Base-by-base conservation (phyloP, 2,329 filamentous ascomycete species). In the Penicillium brevicompactum region DNA sequence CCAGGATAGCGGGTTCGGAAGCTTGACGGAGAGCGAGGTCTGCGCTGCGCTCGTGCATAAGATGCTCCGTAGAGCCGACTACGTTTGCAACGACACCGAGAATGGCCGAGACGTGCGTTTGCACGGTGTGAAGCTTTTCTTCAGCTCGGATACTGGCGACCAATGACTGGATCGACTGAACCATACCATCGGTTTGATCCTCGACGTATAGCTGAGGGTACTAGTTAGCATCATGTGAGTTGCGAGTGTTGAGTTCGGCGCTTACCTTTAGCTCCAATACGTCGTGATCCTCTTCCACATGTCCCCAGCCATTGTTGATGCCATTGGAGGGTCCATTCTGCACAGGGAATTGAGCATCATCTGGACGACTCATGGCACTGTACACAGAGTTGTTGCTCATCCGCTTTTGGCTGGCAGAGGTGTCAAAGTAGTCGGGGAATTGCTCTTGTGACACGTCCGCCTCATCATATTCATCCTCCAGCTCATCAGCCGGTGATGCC, bases 91-190 rank as follows among this genome's bases (percentile, higher is more conserved):
- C 88, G 22, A 91, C 85, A 37, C 81, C 80, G 6, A 84, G 84
- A 64, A 94, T 93, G 52, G 86, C 82, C 52, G 80, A 80, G 58
- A 94, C 88, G 69, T 91, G 84, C n/a, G 79, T 81, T 24, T 83
- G 84, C 57, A 95, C 87, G 55, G 85, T 82, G 53, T 83, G 78
- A 55, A 89, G 83, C 27, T 81, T 77, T 30, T 84, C 83, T 61
- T 89, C 84, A 48, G 82, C 80, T 51, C 89, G 87, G 58, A 92
- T 87, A 30, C 85, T 85, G 51, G 83, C 82, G 45, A 95, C 90
- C 7, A 96, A 83, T n/a, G 86, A 84, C 73, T 94, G 90, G 60
- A 95, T 92, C 43, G 86, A 89, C 62, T 91, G 86, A 24, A 94
- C 87, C 56, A 96, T 82, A 3, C 86, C 78, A 48, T 90, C 89